Conservation (phyloP, 352 stramenopile genomes). For the Globisporangium nodosum region DNA sequence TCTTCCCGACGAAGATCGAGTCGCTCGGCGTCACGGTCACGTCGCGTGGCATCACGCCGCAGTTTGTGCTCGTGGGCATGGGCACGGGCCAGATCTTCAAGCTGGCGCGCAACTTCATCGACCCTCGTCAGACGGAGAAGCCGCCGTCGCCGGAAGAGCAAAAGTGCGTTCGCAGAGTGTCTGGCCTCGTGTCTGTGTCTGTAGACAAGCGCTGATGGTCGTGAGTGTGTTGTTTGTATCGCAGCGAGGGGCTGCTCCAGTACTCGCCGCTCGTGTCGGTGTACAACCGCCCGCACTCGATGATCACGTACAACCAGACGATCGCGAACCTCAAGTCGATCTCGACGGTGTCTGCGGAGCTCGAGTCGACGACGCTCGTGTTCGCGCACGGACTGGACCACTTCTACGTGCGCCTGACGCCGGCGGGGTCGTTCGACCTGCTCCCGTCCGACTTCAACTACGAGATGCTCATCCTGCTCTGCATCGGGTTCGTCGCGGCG, state of each 20-base stretch:
- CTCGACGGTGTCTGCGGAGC: slow-evolving; percentile 67
- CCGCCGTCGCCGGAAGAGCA: slow-evolving; percentile 83
- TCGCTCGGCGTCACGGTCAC: slow-evolving; percentile 92
- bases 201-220: not conserved
- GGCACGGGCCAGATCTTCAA: slow-evolving; percentile 91
- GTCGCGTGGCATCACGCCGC: slow-evolving; percentile 91
- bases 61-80: slow-evolving; percentile 91
- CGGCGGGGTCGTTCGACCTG: slow-evolving; percentile 94
- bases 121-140: slow-evolving; percentile 92
- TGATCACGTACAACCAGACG: slow-evolving; percentile 91
- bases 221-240: not conserved
- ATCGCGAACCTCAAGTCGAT: slow-evolving; percentile 74
- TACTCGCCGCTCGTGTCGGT: slow-evolving; percentile 91
- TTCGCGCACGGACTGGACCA: slow-evolving; percentile 92
- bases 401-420: slow-evolving; percentile 92
- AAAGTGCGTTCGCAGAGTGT: slow-evolving; percentile 21
- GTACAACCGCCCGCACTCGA: slow-evolving; percentile 74
- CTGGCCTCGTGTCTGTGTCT: not conserved
- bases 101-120: slow-evolving; percentile 90
- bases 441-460: slow-evolving; percentile 95
- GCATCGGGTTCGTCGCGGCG: slow-evolving; percentile 79
- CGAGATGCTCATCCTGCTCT: slow-evolving; percentile 89
- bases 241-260: slow-evolving; percentile 69
- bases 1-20: slow-evolving; percentile 86
- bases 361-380: slow-evolving; percentile 95